These are phyloP conservation scores for Diaporthe eres DNA, from an alignment of 2,329 filamentous ascomycete species.

Conservation along the genomic window DNA sequence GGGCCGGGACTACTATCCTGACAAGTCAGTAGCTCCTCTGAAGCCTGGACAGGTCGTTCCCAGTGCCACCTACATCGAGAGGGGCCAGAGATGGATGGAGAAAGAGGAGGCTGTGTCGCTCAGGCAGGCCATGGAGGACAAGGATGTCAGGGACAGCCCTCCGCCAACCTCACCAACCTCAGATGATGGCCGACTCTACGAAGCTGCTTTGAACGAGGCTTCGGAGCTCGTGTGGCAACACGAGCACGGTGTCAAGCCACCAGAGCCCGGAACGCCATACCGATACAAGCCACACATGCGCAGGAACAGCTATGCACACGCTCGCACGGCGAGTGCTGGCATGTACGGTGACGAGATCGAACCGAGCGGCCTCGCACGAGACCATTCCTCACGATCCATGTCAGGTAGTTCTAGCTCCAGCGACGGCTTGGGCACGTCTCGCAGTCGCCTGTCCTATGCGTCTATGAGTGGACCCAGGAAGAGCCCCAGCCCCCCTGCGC, in stretches of 20 bases:
- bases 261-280: slow-evolving; percentile 75
- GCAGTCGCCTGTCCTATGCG: slow-evolving; percentile 48
- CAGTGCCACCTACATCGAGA: slow-evolving; percentile 79
- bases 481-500: slow-evolving; percentile 40
- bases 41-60: slow-evolving; percentile 74
- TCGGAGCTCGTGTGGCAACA: slow-evolving; percentile 85
- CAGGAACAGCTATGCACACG: slow-evolving; percentile 79
- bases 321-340: slow-evolving; percentile 72
- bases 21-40: slow-evolving; percentile 58
- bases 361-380: slow-evolving; percentile 61
- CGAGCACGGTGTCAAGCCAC: slow-evolving; percentile 69
- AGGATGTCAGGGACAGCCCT: slow-evolving; percentile 69
- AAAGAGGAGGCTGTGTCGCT: slow-evolving; percentile 82
- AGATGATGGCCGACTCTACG: slow-evolving; percentile 75
- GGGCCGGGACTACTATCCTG: slow-evolving; percentile 68
- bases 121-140: slow-evolving; percentile 79
- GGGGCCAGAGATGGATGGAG: slow-evolving; percentile 83
- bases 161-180: slow-evolving; percentile 53
- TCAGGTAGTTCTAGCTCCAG: slow-evolving; percentile 65
- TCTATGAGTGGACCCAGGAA: slow-evolving; percentile 38
- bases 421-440: slow-evolving; percentile 55
- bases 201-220: slow-evolving; percentile 81
- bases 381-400: slow-evolving; percentile 57
- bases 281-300: slow-evolving; percentile 78
- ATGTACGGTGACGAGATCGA: slow-evolving; percentile 62